Conservation (phyloP, 73 alveolate species). For the Paramecium sexaurelia region DNA sequence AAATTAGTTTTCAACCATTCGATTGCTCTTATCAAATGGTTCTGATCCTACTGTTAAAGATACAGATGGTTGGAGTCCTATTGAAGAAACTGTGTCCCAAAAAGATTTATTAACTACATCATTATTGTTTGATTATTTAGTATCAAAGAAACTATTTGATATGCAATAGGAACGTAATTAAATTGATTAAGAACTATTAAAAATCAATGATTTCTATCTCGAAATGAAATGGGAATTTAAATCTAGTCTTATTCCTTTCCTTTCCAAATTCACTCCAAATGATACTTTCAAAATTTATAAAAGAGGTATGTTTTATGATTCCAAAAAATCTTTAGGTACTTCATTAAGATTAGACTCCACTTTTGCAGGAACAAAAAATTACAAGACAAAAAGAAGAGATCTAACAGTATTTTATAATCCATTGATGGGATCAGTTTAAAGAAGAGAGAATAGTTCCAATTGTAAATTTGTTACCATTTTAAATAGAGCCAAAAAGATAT, state of each 20-base stretch:
- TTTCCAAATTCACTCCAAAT: slow-evolving; percentile 82
- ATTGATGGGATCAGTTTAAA: slow-evolving; percentile 55
- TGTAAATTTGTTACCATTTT: slow-evolving; percentile 75
- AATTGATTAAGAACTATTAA: slow-evolving; percentile 63
- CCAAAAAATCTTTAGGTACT: slow-evolving; percentile 79
- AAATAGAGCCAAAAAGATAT: slow-evolving; percentile 70
- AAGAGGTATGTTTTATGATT: slow-evolving; percentile 69
- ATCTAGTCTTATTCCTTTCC: slow-evolving; percentile 81
- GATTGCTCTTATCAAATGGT: slow-evolving; percentile 40
- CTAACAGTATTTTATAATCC: slow-evolving; percentile 78
- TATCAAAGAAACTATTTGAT: slow-evolving; percentile 63
- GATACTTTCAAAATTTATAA: slow-evolving; percentile 89
- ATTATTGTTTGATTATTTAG: slow-evolving; percentile 78
- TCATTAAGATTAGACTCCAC: slow-evolving; percentile 83
- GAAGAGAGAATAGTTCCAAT: slow-evolving; percentile 63
- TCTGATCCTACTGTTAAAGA: slow-evolving; percentile 83
- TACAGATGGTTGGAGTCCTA: slow-evolving; percentile 81
- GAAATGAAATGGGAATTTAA: slow-evolving; percentile 91
- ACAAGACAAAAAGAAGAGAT: slow-evolving; percentile 78
- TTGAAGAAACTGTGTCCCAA: slow-evolving; percentile 85
- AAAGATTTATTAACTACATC: slow-evolving; percentile 76
- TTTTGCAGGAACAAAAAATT: slow-evolving; percentile 81
- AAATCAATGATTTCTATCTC: slow-evolving; percentile 82
- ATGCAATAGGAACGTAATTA: slow-evolving; percentile 68
- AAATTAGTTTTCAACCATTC: slow-evolving; percentile 67